Base-by-base conservation (phyloP, 257 asterid species). In the Solanum bulbocastanum region DNA sequence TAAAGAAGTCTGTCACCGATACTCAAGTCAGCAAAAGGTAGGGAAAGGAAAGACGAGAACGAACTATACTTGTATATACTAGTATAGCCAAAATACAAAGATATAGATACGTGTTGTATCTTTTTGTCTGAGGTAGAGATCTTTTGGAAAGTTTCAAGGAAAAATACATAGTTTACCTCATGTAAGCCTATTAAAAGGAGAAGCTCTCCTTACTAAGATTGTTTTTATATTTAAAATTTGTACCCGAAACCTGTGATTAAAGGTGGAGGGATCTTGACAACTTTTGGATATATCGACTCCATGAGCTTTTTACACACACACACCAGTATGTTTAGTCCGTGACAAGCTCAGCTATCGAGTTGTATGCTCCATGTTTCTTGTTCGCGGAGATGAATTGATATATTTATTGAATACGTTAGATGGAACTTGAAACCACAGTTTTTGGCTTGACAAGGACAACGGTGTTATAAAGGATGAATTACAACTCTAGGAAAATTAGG, bases 1-100 rank as follows among this genome's bases (percentile, higher is more conserved):
- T 95, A 84, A 92, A 90, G 91, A 95, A 96, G 88, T 94, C 99
- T 42, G 90, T 92, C 15, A 74, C 82, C 3, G 94, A 95, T 36
- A 71, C 96, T 39, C 87, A 87, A 20, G 85, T 88, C 74, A 84
- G 11, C 87, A 83, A 75, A 88, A 44, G 40, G 84, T 90, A 86
- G 83, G 8, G 39, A 35, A 46, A 22, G 86, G 71, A 32, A 49
- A 49, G 49, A 49, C 3, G 32, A 3, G 44, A 49, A 49, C 44
- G 5, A 82, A 82, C 86, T 82, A 82, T 82, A 82, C 86, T 30
- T 82, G 86, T 82, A 82, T 49, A 82, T 82, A 49, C 68, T 11
- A 32, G 86, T 49, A 82, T 49, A 82, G 69, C 0, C 44, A 49
- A 36, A 36, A 36, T 32, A 82, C 69, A 82, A 11, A 49, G 69